Percentiles rank a stretch among this genome's conserved stretches.
phyloP scores from a whole-genome alignment of 768 basidiomycete species.

The Trametes punicea region DNA sequence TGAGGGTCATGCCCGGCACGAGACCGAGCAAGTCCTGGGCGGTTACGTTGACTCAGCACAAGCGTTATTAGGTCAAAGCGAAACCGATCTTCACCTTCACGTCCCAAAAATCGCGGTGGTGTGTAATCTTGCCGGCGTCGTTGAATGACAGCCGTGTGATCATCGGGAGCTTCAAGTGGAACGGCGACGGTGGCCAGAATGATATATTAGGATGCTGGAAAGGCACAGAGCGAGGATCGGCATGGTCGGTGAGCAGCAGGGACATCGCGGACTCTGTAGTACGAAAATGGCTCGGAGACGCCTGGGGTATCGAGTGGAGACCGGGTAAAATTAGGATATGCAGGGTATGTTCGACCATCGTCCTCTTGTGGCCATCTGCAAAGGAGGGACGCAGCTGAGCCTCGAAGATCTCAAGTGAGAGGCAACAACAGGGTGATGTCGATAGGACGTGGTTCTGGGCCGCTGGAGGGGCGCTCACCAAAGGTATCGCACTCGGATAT shows the following conservation, averaged over 20 bases:
- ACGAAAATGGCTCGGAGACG: neutral
- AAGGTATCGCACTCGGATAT: slow-evolving; percentile 78
- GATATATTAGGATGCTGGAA: slow-evolving; percentile 9
- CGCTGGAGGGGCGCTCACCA: slow-evolving; percentile 42
- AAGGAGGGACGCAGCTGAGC: slow-evolving; percentile 1
- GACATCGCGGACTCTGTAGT: slow-evolving; percentile 3
- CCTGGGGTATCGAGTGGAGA: slow-evolving; percentile 42
- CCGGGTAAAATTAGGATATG: slow-evolving; percentile 75
- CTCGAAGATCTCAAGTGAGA: neutral
- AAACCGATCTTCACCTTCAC: slow-evolving; percentile 38
- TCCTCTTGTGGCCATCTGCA: slow-evolving; percentile 68
- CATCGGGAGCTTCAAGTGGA: slow-evolving; percentile 72
- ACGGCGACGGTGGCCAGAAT: slow-evolving; percentile 54
- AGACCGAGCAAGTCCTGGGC: slow-evolving; percentile 62
- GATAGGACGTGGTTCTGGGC: neutral
- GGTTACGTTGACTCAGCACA: neutral
- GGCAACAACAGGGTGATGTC: neutral
- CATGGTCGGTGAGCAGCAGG: slow-evolving; percentile 2
- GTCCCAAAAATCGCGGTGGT: slow-evolving; percentile 82
- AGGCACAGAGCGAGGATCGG: neutral
- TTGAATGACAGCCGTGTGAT: slow-evolving; percentile 75
- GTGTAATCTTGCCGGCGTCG: slow-evolving; percentile 75
- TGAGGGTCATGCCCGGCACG: slow-evolving; percentile 62
- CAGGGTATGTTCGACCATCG: slow-evolving; percentile 76
- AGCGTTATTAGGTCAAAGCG: neutral